Percentiles rank a stretch among this genome's conserved stretches.
These are phyloP conservation scores for Pythium pyrilobum DNA, from an alignment of 352 stramenopile species.

Conservation along the genomic window DNA sequence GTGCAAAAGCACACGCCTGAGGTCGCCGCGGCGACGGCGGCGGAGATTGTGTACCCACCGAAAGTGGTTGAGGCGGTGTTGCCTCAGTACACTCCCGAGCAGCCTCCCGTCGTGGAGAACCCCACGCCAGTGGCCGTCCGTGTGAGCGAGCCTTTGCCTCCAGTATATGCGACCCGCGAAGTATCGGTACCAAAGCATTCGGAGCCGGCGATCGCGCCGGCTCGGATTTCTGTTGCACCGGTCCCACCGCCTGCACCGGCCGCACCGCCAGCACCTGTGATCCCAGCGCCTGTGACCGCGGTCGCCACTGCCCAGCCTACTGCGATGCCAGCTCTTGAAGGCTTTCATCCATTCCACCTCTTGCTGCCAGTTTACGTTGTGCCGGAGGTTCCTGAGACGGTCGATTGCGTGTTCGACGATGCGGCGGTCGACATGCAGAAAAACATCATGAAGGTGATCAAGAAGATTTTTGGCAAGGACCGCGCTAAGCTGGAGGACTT, in stretches of 20 bases:
- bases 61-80: background rate
- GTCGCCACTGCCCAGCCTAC: background rate
- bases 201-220: too few species aligned
- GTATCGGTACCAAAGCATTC: too few species aligned
- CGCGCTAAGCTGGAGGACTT: slow-evolving; percentile 63
- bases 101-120: too few species aligned
- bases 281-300: background rate
- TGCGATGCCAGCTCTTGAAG: slow-evolving; percentile 2
- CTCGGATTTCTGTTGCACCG: background rate
- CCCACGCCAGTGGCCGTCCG: too few species aligned
- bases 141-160: too few species aligned
- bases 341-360: slow-evolving; percentile 46
- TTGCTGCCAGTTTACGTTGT: slow-evolving; percentile 41
- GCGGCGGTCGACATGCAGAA: slow-evolving; percentile 66
- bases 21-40: too few species aligned
- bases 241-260: background rate
- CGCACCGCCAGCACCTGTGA: background rate
- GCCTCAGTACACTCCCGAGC: too few species aligned
- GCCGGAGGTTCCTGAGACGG: slow-evolving; percentile 37
- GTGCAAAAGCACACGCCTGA: background rate
- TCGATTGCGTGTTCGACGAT: slow-evolving; percentile 60
- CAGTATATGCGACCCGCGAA: too few species aligned
- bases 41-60: background rate
- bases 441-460: slow-evolving; percentile 60
- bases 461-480: slow-evolving; percentile 60